These are phyloP conservation scores for Candida tibetensis DNA, from an alignment of 805 yeast species.

Conservation along the genomic window DNA sequence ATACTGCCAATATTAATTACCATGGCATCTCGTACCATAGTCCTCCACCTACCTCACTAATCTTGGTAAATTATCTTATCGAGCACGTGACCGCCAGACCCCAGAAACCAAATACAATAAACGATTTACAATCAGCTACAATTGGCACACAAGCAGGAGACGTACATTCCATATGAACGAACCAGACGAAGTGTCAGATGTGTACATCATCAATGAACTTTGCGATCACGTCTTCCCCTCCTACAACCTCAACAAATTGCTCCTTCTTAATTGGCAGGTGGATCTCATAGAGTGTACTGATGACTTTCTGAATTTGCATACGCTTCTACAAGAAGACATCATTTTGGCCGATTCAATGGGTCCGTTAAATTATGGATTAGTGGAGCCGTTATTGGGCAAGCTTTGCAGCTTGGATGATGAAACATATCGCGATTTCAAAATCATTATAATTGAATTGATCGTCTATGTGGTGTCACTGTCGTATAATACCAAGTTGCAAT, in stretches of 20 bases:
- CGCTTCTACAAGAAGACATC: slow-evolving; percentile 25
- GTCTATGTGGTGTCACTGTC: slow-evolving; percentile 20
- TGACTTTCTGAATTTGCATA: slow-evolving; percentile 18
- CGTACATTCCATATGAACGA: too few relatives aligned
- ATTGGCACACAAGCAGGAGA: too few relatives aligned
- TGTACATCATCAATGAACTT: slow-evolving; percentile 16
- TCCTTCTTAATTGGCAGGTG: slow-evolving; percentile 36
- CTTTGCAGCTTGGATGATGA: slow-evolving; percentile 22
- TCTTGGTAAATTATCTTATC: too few relatives aligned
- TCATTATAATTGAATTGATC: slow-evolving; percentile 27
- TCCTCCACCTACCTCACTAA: too few relatives aligned
- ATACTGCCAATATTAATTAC: too few relatives aligned
- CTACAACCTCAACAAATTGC: slow-evolving; percentile 24
- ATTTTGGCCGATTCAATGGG: slow-evolving; percentile 8
- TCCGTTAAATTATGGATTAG: slow-evolving; percentile 1
- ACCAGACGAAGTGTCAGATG: slow-evolving; percentile 5
- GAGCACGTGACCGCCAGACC: too few relatives aligned
- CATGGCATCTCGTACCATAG: too few relatives aligned
- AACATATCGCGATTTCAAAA: slow-evolving; percentile 27
- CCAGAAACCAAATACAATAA: too few relatives aligned
- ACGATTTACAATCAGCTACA: too few relatives aligned
- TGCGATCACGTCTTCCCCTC: slow-evolving; percentile 23
- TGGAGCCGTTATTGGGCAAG: slow-evolving; percentile 10
- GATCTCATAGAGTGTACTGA: slow-evolving; percentile 27
- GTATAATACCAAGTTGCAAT: slow-evolving; percentile 23